Percentiles rank a stretch among this genome's conserved stretches.
phyloP scores from a whole-genome alignment of 805 yeast species.

The Candida cerambycidarum region DNA sequence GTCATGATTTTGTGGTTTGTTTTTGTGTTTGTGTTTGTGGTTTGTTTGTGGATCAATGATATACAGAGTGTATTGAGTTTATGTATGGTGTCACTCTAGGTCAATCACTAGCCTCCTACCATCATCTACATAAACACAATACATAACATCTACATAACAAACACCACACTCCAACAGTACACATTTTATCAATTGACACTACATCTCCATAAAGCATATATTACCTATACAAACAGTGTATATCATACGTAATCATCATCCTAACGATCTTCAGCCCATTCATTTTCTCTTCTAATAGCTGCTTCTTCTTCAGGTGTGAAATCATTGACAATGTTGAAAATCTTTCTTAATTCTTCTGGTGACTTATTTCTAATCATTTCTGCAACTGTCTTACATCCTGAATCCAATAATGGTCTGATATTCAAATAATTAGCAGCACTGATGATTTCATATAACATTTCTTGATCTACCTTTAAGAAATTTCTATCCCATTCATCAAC shows the following conservation, averaged over 20 bases:
- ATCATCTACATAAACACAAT: too few species aligned
- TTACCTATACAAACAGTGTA: neutral
- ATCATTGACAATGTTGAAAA: constrained; percentile 77
- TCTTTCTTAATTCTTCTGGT: constrained; percentile 76
- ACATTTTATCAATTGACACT: too few species aligned
- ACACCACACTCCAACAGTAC: too few species aligned
- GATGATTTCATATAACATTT: constrained; percentile 77
- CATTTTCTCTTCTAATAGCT: constrained; percentile 82
- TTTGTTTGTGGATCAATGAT: too few species aligned
- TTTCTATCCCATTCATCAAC: constrained; percentile 94
- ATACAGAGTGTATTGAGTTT: too few species aligned
- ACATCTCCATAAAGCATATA: too few species aligned
- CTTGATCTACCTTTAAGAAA: constrained; percentile 90
- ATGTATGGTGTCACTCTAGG: too few species aligned
- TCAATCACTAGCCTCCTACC: too few species aligned
- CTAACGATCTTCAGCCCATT: constrained; percentile 60
- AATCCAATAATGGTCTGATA: constrained; percentile 69
- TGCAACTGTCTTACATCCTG: constrained; percentile 79
- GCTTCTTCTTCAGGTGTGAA: constrained; percentile 87
- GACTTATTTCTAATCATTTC: constrained; percentile 79
- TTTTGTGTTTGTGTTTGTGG: neutral
- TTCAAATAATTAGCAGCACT: constrained; percentile 75
- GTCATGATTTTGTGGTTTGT: neutral
- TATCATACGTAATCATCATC: neutral
- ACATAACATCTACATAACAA: too few species aligned